These are phyloP conservation scores for Colletotrichum higginsianum DNA, from an alignment of 2,329 filamentous ascomycete genomes.

Conservation along the genomic window DNA sequence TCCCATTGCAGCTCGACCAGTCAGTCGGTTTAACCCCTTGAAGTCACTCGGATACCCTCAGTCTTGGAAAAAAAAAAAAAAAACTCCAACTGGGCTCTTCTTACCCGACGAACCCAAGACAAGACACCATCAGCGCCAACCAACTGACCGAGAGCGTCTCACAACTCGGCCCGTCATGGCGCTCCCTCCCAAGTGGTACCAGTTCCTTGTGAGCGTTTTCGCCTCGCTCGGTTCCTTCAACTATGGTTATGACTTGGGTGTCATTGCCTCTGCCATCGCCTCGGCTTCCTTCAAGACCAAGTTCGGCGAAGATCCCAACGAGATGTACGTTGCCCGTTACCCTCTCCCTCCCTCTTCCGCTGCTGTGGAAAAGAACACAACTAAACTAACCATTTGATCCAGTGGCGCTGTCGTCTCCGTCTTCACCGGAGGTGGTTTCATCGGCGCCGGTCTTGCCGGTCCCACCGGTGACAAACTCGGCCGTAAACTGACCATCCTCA, in stretches of 20 bases:
- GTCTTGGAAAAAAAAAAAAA: neutral
- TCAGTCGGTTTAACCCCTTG: constrained; percentile 31
- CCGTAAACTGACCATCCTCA: constrained; percentile 78
- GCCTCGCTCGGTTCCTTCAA: constrained; percentile 70
- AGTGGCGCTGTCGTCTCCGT: constrained; percentile 82
- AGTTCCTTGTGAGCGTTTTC: constrained; percentile 69
- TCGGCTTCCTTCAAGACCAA: constrained; percentile 59
- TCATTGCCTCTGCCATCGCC: constrained; percentile 67
- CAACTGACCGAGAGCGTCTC: neutral
- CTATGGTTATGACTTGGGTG: constrained; percentile 70
- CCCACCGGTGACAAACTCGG: constrained; percentile 75
- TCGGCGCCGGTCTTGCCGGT: constrained; percentile 77
- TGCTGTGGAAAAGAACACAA: neutral
- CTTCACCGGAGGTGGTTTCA: constrained; percentile 84
- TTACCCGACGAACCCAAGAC: neutral
- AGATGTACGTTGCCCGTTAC: constrained; percentile 51
- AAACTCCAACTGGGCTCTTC: neutral
- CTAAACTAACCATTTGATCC: neutral
- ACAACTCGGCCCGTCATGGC: constrained; percentile 51
- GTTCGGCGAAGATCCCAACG: constrained; percentile 55
- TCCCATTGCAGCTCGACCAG: constrained; percentile 34
- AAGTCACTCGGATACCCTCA: neutral
- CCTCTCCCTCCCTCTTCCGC: no score
- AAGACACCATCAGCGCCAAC: neutral
- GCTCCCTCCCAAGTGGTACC: constrained; percentile 61